Percentiles rank a stretch among this genome's conserved stretches.
These are phyloP conservation scores for Hygrophila difformis DNA, from an alignment of 257 asterid species.

Conservation along the genomic window DNA sequence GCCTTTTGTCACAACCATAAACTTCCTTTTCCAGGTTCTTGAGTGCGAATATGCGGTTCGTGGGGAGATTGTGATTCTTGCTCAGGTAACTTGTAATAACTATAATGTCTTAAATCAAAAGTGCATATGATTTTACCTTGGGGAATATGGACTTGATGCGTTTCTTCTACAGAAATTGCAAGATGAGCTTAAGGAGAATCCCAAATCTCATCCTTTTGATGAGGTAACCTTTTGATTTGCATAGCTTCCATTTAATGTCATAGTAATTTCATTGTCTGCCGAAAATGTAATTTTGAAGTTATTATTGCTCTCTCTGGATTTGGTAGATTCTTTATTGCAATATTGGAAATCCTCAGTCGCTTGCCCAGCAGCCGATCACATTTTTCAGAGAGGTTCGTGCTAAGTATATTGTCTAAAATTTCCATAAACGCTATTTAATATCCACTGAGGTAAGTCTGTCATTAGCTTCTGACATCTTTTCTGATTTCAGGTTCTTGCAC, in stretches of 20 bases:
- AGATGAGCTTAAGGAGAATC: conserved; percentile 30
- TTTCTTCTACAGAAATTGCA: conserved; percentile 25
- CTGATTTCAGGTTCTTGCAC: conserved; percentile 73
- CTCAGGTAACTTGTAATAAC: conserved; percentile 66
- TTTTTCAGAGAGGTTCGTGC: conserved; percentile 86
- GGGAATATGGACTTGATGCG: too few species aligned
- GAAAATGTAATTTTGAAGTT: not conserved
- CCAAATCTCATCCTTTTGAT: conserved; percentile 33
- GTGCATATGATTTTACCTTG: too few species aligned
- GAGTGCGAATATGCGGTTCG: conserved; percentile 97
- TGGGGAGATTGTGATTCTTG: conserved; percentile 86
- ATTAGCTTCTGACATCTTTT: conserved; percentile 11
- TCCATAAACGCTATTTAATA: not conserved
- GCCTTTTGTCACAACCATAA: not conserved
- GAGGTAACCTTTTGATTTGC: conserved; percentile 24
- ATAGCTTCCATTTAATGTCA: not conserved
- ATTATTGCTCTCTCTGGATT: conserved; percentile 7
- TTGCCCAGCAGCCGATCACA: conserved; percentile 91
- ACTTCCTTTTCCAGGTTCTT: conserved; percentile 46
- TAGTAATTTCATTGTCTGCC: not conserved
- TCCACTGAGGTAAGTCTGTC: too few species aligned
- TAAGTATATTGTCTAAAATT: not conserved
- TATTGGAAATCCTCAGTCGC: conserved; percentile 92
- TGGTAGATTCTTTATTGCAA: conserved; percentile 83
- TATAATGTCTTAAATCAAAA: too few species aligned